Conservation (phyloP, 108 stramenopile species). For the Stephanodiscus triporus region DNA sequence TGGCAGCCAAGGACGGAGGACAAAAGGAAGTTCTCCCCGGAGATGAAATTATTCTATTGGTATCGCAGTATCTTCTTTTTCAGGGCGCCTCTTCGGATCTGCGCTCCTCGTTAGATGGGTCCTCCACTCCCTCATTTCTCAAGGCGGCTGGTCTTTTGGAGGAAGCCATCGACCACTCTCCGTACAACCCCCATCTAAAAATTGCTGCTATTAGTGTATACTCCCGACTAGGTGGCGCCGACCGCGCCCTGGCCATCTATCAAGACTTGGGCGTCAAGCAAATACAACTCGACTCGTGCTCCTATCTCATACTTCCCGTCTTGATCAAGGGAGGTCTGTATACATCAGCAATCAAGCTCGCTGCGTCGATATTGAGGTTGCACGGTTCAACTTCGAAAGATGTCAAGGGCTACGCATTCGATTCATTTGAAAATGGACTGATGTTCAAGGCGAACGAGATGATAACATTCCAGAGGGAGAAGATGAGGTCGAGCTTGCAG, state of each 20-base stretch:
- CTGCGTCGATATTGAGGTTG: slow-evolving; percentile 58
- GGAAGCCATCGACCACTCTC: slow-evolving; percentile 69
- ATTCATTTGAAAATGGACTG: slow-evolving; percentile 65
- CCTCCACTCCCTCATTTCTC: slow-evolving; percentile 14
- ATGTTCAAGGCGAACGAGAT: slow-evolving; percentile 77
- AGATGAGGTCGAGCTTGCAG: slow-evolving; percentile 65
- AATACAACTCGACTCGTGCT: slow-evolving; percentile 82
- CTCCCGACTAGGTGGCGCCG: slow-evolving; percentile 41
- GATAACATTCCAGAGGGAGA: slow-evolving; percentile 65
- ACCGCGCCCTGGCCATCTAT: slow-evolving; percentile 59
- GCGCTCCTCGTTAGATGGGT: not conserved
- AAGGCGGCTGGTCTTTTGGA: slow-evolving; percentile 64
- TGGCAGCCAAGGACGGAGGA: slow-evolving; percentile 47
- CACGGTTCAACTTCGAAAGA: slow-evolving; percentile 67
- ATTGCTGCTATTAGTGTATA: slow-evolving; percentile 70
- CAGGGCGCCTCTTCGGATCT: not conserved
- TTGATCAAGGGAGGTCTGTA: slow-evolving; percentile 72
- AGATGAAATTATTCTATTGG: slow-evolving; percentile 73
- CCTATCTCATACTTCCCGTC: slow-evolving; percentile 64
- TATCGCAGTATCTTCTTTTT: slow-evolving; percentile 36
- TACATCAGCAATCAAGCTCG: slow-evolving; percentile 62
- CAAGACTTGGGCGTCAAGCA: slow-evolving; percentile 69
- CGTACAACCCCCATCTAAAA: slow-evolving; percentile 79
- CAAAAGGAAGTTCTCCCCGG: slow-evolving; percentile 80
- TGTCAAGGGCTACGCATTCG: slow-evolving; percentile 59